Evolutionary conservation across 306 rosid species (phyloP).

Genomic region (Delonix regia): DNA sequence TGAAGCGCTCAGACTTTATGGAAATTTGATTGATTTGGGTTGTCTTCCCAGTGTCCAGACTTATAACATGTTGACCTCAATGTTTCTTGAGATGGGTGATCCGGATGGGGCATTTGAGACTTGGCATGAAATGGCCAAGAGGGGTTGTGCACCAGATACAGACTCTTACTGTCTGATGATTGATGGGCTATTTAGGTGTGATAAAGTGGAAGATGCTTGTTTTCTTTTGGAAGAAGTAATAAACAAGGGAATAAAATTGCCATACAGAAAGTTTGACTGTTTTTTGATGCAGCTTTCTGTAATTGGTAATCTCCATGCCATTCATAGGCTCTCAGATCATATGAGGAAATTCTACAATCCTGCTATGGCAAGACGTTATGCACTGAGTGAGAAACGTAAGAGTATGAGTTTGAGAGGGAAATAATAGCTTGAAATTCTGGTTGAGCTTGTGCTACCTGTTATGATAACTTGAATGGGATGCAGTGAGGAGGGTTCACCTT

Average conservation of each 20-base stretch:
- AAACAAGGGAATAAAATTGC: constrained; percentile 71
- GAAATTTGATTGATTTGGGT: constrained; percentile 62
- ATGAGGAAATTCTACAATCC: constrained; percentile 89
- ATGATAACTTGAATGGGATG: constrained; percentile 24
- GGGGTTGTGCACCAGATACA: constrained; percentile 57
- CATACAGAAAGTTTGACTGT: constrained; percentile 69
- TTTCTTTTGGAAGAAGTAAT: constrained; percentile 73
- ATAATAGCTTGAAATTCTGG: constrained; percentile 28
- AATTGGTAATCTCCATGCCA: constrained; percentile 74
- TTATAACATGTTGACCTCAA: constrained; percentile 81
- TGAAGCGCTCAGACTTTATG: constrained; percentile 74
- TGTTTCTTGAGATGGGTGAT: constrained; percentile 77
- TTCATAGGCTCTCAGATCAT: constrained; percentile 81
- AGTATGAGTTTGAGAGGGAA: constrained; percentile 74
- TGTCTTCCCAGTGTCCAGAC: constrained; percentile 88
- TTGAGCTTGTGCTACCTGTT: constrained; percentile 25
- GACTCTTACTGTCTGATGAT: constrained; percentile 80
- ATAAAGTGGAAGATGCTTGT: constrained; percentile 68
- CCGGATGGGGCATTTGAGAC: constrained; percentile 77
- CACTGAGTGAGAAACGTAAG: constrained; percentile 71
- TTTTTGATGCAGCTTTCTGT: constrained; percentile 72
- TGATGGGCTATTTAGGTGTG: constrained; percentile 78
- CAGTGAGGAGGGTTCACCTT: constrained; percentile 7
- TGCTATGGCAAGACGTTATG: constrained; percentile 82
- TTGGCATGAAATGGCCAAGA: constrained; percentile 80